Conservation (phyloP, 2,329 filamentous ascomycete genomes). For the Penicillium sp. region DNA sequence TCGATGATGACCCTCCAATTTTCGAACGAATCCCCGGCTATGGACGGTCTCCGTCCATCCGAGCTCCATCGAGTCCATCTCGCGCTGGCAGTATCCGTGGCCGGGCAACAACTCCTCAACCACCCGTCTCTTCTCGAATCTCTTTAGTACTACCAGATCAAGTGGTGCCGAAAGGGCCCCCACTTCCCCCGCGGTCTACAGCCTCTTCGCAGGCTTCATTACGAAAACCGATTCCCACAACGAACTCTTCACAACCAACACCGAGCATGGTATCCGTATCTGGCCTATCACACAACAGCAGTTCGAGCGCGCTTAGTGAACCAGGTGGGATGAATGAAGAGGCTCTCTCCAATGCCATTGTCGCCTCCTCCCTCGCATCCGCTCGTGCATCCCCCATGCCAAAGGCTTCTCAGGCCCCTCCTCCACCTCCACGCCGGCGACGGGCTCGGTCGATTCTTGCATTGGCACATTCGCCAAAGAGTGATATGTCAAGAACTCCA, state of each 20-base stretch:
- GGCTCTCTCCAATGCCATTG: conserved; percentile 47
- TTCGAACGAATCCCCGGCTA: conserved; percentile 7
- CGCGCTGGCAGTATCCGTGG: conserved; percentile 9
- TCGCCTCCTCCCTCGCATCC: conserved; percentile 49
- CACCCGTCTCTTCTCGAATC: conserved; percentile 14
- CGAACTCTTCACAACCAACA: conserved; percentile 19
- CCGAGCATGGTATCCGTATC: conserved; percentile 29
- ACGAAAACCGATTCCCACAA: conserved; percentile 10
- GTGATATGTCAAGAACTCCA: conserved; percentile 29
- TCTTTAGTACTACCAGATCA: conserved; percentile 18
- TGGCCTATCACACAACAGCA: conserved; percentile 26
- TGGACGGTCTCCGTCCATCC: conserved; percentile 6
- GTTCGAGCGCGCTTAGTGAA: conserved; percentile 25
- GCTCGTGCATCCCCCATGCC: conserved; percentile 40
- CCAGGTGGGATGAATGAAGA: conserved; percentile 33
- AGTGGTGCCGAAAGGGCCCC: conserved; percentile 27
- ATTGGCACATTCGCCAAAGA: conserved; percentile 31
- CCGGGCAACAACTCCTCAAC: conserved; percentile 11
- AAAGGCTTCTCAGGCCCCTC: conserved; percentile 35
- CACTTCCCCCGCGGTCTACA: conserved; percentile 27
- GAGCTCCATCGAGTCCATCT: conserved; percentile 1
- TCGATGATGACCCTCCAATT: conserved; percentile 11
- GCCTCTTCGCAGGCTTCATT: conserved; percentile 9
- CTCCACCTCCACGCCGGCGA: conserved; percentile 41
- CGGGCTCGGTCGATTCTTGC: conserved; percentile 39